Conservation (phyloP, 2,329 filamentous ascomycete genomes). For the Talaromyces amestolkiae region DNA sequence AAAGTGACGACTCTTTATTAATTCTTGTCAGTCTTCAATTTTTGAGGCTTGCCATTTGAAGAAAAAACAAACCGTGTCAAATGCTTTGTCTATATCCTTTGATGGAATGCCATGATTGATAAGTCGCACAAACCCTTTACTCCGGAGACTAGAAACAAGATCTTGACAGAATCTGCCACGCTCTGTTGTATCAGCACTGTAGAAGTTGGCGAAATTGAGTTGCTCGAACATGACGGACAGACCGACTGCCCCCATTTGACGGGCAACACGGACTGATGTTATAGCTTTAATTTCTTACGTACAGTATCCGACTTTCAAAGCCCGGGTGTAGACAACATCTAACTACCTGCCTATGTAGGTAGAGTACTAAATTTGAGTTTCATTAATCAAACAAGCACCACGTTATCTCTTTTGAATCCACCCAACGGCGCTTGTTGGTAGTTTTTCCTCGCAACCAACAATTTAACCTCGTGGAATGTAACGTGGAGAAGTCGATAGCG, state of each 20-base stretch:
- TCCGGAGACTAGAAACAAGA: slow-evolving; percentile 5
- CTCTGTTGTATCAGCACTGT: not conserved
- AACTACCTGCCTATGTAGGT: not conserved
- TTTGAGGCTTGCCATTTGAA: not conserved
- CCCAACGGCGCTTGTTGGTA: not conserved
- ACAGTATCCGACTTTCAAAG: not conserved
- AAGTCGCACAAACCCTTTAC: slow-evolving; percentile 16
- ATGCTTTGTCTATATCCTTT: slow-evolving; percentile 13
- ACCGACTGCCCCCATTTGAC: not conserved
- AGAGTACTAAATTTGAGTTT: not conserved
- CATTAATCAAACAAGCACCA: not conserved
- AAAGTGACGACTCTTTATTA: slow-evolving; percentile 23
- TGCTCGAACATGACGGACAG: slow-evolving; percentile 7
- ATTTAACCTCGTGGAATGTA: not conserved
- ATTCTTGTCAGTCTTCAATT: not conserved
- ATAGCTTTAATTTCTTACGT: not conserved
- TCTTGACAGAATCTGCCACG: slow-evolving; percentile 4
- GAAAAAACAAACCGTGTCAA: not conserved
- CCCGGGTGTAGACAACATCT: not conserved
- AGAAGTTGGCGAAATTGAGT: not conserved
- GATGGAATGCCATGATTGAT: slow-evolving; percentile 17
- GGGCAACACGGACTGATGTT: not conserved
- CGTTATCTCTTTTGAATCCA: not conserved
- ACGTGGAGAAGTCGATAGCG: not conserved
- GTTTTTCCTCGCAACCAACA: not conserved